Conservation (phyloP, 176 grass and related monocot species). For the Aegilops umbellulata region DNA sequence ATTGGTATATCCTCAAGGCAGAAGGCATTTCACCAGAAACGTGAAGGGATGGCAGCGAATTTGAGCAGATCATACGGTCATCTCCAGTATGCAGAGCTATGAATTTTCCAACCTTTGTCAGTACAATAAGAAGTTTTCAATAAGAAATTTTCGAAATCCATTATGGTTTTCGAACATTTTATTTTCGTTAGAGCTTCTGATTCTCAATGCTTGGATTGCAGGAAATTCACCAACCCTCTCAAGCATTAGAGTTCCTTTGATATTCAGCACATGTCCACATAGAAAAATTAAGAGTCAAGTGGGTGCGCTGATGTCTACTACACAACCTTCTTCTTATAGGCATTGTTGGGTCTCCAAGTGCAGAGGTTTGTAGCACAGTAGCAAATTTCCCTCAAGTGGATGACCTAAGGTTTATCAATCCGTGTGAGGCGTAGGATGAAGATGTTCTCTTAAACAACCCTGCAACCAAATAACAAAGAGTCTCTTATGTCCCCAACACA, state of each 20-base stretch:
- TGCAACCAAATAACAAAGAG: too few species aligned
- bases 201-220: constrained; percentile 31
- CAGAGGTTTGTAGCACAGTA: too few species aligned
- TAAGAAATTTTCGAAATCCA: constrained; percentile 41
- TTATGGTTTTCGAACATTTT: constrained; percentile 96
- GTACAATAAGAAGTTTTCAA: constrained; percentile 73
- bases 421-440: too few species aligned
- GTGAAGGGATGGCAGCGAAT: constrained; percentile 61
- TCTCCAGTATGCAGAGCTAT: constrained; percentile 88
- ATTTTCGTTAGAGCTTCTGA: constrained; percentile 86
- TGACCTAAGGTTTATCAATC: too few species aligned
- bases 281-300: constrained; percentile 23
- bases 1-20: constrained; percentile 67
- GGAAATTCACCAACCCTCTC: constrained; percentile 57
- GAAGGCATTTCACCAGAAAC: constrained; percentile 41
- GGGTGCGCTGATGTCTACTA: too few species aligned
- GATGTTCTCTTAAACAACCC: too few species aligned
- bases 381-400: too few species aligned
- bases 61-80: constrained; percentile 75
- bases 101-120: constrained; percentile 85
- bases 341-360: too few species aligned
- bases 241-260: constrained; percentile 98
- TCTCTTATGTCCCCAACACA: too few species aligned
- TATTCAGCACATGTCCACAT: constrained; percentile 80
- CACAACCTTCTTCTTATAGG: too few species aligned